A percentile compares a stretch with the other conserved stretches of the same genome.
Conservation (phyloP, 2,329 filamentous ascomycete species). For the Pyricularia grisea region DNA sequence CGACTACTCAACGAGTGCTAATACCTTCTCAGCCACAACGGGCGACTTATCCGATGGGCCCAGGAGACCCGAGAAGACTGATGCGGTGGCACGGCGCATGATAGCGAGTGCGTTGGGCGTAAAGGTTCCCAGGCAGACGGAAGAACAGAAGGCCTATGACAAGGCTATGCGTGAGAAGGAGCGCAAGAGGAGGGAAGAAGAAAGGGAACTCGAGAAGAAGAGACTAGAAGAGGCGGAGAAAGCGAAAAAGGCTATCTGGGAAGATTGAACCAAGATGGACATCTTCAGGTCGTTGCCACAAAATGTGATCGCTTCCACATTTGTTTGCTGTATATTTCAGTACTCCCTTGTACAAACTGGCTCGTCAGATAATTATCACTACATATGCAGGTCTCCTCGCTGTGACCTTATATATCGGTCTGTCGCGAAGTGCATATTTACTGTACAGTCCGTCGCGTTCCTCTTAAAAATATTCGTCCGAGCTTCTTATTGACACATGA, state of each 20-base stretch:
- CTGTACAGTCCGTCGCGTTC: neutral
- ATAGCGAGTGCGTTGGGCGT: constrained; percentile 85
- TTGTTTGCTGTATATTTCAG: neutral
- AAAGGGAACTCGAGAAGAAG: constrained; percentile 54
- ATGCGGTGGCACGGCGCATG: constrained; percentile 79
- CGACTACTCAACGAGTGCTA: constrained; percentile 19
- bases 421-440: neutral
- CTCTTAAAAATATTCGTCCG: neutral
- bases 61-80: constrained; percentile 76
- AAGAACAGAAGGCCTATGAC: constrained; percentile 85
- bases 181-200: constrained; percentile 63
- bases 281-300: neutral
- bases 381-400: neutral
- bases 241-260: constrained; percentile 82
- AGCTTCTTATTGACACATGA: neutral
- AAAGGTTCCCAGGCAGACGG: constrained; percentile 68
- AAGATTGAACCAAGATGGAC: constrained; percentile 38
- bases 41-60: constrained; percentile 40
- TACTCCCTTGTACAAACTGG: neutral
- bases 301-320: too few species aligned
- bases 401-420: neutral
- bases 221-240: constrained; percentile 58
- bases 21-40: constrained; percentile 58
- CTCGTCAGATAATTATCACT: neutral
- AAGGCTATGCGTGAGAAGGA: constrained; percentile 75